Conservation (phyloP, 202 grass and related monocot genomes). For the Digitaria exilis region DNA sequence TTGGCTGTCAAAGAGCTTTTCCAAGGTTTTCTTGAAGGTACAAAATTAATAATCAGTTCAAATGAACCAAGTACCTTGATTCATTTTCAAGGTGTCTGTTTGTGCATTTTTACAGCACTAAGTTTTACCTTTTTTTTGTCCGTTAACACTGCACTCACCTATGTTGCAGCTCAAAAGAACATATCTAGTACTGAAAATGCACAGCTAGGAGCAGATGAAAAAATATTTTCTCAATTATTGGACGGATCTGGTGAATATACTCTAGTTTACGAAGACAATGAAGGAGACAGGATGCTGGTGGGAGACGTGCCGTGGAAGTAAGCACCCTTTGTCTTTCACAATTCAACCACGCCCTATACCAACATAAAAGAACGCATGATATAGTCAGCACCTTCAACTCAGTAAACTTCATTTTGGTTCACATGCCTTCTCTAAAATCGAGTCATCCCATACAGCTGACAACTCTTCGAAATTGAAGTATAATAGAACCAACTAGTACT, state of each 20-base stretch:
- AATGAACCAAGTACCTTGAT: slow-evolving; percentile 20
- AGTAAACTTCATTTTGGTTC: not conserved
- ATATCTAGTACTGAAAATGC: slow-evolving; percentile 28
- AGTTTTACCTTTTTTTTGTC: slow-evolving; percentile 4
- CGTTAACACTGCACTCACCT: slow-evolving; percentile 21
- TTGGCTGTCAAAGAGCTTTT: slow-evolving; percentile 79
- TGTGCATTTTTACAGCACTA: slow-evolving; percentile 16
- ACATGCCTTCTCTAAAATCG: not conserved
- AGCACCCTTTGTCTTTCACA: slow-evolving; percentile 35
- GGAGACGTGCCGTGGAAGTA: slow-evolving; percentile 95
- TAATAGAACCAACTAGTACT: not conserved
- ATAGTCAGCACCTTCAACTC: not conserved
- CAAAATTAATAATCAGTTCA: slow-evolving; percentile 28
- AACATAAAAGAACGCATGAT: slow-evolving; percentile 18
- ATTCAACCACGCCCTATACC: not conserved
- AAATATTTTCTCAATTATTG: slow-evolving; percentile 80
- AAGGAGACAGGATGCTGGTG: slow-evolving; percentile 84
- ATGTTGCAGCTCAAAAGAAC: slow-evolving; percentile 74
- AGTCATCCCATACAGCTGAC: not conserved
- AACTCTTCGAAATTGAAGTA: not conserved
- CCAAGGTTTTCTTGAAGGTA: slow-evolving; percentile 84
- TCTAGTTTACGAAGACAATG: slow-evolving; percentile 84
- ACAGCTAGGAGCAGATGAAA: slow-evolving; percentile 43
- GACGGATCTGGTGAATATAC: slow-evolving; percentile 91
- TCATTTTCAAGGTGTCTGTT: slow-evolving; percentile 13